Evolutionary conservation across 257 asterid species (phyloP).

Genomic region (Ilex aquifolium): DNA sequence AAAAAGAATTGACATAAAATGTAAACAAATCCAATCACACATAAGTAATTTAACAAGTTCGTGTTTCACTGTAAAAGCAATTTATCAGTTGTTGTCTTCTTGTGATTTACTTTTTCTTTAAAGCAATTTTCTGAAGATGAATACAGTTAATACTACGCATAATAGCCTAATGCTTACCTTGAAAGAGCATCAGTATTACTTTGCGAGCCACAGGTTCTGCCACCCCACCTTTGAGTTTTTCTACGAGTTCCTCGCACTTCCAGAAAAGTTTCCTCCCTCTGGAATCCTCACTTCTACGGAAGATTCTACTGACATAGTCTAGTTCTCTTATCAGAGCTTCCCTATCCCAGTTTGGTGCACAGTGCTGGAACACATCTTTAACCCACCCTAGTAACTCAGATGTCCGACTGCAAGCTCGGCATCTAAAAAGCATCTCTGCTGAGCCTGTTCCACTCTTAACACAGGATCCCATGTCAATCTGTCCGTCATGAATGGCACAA

Average conservation of each 20-base stretch:
- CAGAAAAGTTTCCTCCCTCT: conserved; percentile 69
- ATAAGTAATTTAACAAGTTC: no score
- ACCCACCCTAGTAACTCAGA: conserved; percentile 96
- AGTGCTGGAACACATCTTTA: conserved; percentile 88
- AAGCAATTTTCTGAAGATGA: neutral
- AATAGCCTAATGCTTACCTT: conserved; percentile 43
- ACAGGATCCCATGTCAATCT: conserved; percentile 69
- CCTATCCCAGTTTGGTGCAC: conserved; percentile 92
- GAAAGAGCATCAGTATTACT: conserved; percentile 64
- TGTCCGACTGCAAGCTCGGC: conserved; percentile 81
- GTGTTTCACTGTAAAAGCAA: no score
- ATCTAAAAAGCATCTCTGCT: conserved; percentile 77
- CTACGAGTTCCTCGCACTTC: conserved; percentile 86
- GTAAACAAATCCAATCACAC: no score
- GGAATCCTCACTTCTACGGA: conserved; percentile 75
- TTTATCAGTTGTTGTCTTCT: no score
- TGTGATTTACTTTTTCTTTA: neutral
- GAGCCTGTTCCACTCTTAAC: conserved; percentile 58
- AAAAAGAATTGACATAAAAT: no score
- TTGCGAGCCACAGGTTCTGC: conserved; percentile 64
- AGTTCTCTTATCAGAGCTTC: conserved; percentile 80
- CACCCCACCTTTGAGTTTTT: conserved; percentile 59
- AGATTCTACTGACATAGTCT: conserved; percentile 82
- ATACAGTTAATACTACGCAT: neutral
- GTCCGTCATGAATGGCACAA: conserved; percentile 86